Percentiles rank a stretch among this genome's conserved stretches.
These are phyloP conservation scores for Lolium perenne DNA, from an alignment of 176 grass and related monocot species.

Conservation along the genomic window DNA sequence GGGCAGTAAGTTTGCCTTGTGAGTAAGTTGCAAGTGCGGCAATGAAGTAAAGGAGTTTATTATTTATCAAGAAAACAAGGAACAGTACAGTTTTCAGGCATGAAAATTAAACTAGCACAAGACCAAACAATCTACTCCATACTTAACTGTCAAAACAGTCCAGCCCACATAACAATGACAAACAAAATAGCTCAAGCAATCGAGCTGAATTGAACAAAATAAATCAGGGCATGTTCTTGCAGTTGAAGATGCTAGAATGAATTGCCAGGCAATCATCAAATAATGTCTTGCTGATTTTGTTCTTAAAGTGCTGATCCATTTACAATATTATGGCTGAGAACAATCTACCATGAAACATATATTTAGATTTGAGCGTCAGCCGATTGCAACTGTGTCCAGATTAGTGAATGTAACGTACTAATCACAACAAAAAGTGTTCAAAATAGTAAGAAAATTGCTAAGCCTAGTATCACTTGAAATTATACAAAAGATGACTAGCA, in stretches of 20 bases:
- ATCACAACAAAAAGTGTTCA: neutral
- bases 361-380: neutral
- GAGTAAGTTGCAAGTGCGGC: neutral
- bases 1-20: neutral
- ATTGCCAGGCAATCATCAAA: slow-evolving; percentile 36
- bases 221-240: slow-evolving; percentile 38
- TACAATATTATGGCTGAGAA: neutral
- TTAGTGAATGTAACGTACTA: neutral
- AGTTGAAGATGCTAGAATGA: slow-evolving; percentile 48
- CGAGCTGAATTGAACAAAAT: slow-evolving; percentile 20
- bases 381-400: neutral
- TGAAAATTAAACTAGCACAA: neutral
- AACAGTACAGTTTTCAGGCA: neutral
- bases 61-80: slow-evolving; percentile 34
- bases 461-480: neutral
- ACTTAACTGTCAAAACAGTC: neutral
- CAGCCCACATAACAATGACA: slow-evolving; percentile 19
- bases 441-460: neutral
- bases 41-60: slow-evolving; percentile 6
- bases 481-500: neutral
- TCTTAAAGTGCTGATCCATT: neutral
- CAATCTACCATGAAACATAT: neutral
- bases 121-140: neutral
- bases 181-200: slow-evolving; percentile 25
- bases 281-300: neutral